Evolutionary conservation across 345 rosid species (phyloP).

Genomic region (Excoecaria cochinchinensis): DNA sequence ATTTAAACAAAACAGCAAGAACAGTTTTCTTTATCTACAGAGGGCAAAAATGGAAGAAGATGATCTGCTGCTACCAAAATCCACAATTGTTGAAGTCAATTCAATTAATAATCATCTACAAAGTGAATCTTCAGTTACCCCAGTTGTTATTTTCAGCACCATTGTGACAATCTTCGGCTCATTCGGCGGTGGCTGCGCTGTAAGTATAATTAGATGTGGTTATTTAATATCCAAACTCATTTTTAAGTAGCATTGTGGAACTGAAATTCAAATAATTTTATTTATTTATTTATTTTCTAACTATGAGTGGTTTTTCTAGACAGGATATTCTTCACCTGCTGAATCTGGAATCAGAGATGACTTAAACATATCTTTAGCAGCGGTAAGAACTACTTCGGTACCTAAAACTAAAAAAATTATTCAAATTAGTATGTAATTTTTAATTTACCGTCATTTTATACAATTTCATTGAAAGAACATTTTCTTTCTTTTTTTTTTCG

Average conservation of each 20-base stretch:
- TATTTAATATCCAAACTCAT: no score
- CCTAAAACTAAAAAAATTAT: no score
- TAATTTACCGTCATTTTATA: no score
- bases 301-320: conserved; percentile 23
- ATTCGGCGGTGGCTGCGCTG: conserved; percentile 34
- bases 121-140: conserved; percentile 26
- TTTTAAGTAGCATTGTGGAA: neutral
- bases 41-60: neutral
- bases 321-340: conserved; percentile 53
- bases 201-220: conserved; percentile 17
- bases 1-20: no score
- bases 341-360: conserved; percentile 39
- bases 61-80: neutral
- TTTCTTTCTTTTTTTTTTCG: no score
- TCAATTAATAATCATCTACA: neutral
- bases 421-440: no score
- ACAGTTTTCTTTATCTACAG: neutral
- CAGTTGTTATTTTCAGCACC: conserved; percentile 43
- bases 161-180: conserved; percentile 44
- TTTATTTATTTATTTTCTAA: no score
- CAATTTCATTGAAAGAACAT: no score
- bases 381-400: conserved; percentile 7
- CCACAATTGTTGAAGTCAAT: neutral
- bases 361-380: conserved; percentile 25
- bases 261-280: neutral